Percentiles rank a stretch among this genome's conserved stretches.
Conservation (phyloP, 352 stramenopile genomes). For the Phytophthora tubulina region DNA sequence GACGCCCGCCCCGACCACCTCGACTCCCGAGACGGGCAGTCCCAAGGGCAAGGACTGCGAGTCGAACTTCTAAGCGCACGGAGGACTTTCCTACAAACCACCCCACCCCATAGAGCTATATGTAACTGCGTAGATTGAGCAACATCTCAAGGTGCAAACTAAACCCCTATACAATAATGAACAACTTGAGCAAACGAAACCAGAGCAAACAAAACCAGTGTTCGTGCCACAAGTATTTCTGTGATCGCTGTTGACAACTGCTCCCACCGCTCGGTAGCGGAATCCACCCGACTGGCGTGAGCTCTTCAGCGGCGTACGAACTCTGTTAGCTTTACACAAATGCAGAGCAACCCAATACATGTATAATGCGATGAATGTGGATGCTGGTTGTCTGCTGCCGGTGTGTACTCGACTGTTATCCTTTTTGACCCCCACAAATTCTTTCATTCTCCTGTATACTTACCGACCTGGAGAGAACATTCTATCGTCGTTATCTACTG, state of each 20-base stretch:
- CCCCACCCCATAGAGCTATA: constrained; percentile 20
- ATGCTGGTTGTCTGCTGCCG: no score
- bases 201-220: not conserved
- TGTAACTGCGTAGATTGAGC: constrained; percentile 38
- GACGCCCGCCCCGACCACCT: constrained; percentile 9
- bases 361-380: no score
- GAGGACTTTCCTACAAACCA: not conserved
- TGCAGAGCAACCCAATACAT: no score
- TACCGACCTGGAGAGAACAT: constrained; percentile 20
- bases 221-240: not conserved
- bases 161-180: constrained; percentile 40
- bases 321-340: no score
- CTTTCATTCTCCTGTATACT: not conserved
- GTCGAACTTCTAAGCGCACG: constrained; percentile 31
- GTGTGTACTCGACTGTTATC: no score
- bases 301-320: no score
- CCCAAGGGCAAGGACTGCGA: constrained; percentile 33
- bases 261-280: not conserved
- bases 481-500: constrained; percentile 5
- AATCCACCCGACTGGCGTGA: not conserved
- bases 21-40: constrained; percentile 4
- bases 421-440: no score
- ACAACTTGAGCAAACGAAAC: constrained; percentile 24
- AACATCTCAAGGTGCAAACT: constrained; percentile 32
- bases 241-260: not conserved